Evolutionary conservation across 2,329 filamentous ascomycete species (phyloP).

Genomic region (Penicillium brevicompactum): DNA sequence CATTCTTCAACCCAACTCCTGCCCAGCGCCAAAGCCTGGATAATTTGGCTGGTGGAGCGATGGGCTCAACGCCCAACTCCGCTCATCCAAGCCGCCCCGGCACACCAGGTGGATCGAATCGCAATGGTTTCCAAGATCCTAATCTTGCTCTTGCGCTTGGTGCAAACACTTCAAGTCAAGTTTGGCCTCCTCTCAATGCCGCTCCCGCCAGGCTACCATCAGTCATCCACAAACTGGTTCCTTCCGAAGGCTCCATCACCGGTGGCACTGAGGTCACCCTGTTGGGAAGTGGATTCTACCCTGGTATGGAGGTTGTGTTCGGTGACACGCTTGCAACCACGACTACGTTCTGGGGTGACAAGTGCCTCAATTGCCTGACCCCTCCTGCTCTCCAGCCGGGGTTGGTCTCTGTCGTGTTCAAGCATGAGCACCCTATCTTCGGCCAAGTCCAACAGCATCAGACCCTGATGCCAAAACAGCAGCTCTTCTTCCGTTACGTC

Average conservation of each 20-base stretch:
- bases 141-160: conserved; percentile 31
- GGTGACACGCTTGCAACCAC: conserved; percentile 70
- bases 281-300: conserved; percentile 77
- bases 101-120: conserved; percentile 60
- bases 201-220: conserved; percentile 58
- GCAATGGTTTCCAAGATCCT: conserved; percentile 45
- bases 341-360: conserved; percentile 78
- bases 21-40: conserved; percentile 67
- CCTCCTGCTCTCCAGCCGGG: conserved; percentile 71
- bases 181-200: conserved; percentile 57
- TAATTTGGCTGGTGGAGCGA: conserved; percentile 62
- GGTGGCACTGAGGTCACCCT: conserved; percentile 88
- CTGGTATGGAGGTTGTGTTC: conserved; percentile 82
- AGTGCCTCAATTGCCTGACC: conserved; percentile 76
- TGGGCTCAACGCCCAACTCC: conserved; percentile 73
- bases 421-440: conserved; percentile 55
- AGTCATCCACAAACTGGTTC: conserved; percentile 80
- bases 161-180: conserved; percentile 51
- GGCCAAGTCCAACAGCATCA: conserved; percentile 48
- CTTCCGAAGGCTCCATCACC: conserved; percentile 75
- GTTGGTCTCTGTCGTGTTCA: conserved; percentile 71
- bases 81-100: conserved; percentile 75
- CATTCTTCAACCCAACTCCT: conserved; percentile 56
- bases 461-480: conserved; percentile 50
- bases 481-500: conserved; percentile 69